Evolutionary conservation across 2,329 filamentous ascomycete genomes (phyloP).

Genomic region (Fusarium clavum): DNA sequence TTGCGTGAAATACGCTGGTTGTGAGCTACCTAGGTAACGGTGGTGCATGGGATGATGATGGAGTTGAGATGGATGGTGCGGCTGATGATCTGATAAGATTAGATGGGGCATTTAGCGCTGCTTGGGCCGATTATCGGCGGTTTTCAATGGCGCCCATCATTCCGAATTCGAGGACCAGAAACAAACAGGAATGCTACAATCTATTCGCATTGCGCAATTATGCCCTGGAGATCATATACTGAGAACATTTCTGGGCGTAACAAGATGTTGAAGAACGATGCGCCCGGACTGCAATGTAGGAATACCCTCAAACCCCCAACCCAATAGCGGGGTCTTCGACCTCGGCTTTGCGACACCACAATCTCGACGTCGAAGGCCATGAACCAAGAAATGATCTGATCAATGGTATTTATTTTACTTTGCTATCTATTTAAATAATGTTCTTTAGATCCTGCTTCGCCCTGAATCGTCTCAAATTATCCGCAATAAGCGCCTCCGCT

Average conservation of each 20-base stretch:
- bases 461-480: slow-evolving; percentile 70
- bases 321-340: neutral
- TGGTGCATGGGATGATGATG: neutral
- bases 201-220: neutral
- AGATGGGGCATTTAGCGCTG: neutral
- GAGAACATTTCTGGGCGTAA: neutral
- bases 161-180: no score
- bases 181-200: neutral
- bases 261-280: neutral
- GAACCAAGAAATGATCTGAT: neutral
- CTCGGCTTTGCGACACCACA: neutral
- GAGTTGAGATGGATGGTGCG: neutral
- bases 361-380: neutral
- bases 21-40: neutral
- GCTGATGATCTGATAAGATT: slow-evolving; percentile 38
- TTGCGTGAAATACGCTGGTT: neutral
- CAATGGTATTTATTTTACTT: neutral
- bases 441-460: slow-evolving; percentile 71
- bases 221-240: accelerated
- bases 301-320: neutral
- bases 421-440: slow-evolving; percentile 43
- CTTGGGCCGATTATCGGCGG: neutral
- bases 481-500: slow-evolving; percentile 68
- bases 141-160: neutral
- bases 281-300: neutral